Base-by-base conservation (phyloP, 495 filamentous ascomycete genomes). In the Aspergillus indologenus region DNA sequence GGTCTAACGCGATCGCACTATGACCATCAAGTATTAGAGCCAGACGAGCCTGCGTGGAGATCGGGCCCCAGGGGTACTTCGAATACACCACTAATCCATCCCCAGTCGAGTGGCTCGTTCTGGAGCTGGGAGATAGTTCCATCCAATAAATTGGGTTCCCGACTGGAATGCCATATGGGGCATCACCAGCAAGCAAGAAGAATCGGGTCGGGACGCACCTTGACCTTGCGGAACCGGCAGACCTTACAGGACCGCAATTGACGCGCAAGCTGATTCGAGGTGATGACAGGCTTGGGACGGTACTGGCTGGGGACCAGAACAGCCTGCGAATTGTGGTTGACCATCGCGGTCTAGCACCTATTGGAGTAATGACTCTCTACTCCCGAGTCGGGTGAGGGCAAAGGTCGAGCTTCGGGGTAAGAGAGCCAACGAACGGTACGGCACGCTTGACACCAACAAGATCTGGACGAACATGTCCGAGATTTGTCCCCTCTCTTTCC, bases 1-100 rank as follows among this genome's bases (percentile, higher is more conserved):
- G 76, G 76, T 52, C 73, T 75, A 22, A 79, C 69, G 44, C 76
- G 73, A 61, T 79, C 76, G 62, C 76, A 79, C 76, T 79, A 54
- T 54, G 24, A 51, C 14, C 46, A 45, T 53, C 42, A 50, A 51
- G 19, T 26, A 55, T 63, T 57, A 57, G 44, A 45, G 43, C 43
- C 23, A 26, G 45, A 21, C 11, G 7, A 17, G 15, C 31, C 29
- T 45, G 40, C 45, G 43, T 12, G n/a, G n/a, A n/a, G 18, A 21
- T 22, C 34, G 34, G n/a, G 34, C 34, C 34, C 34, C 34, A 40
- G 34, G 34, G 34, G 34, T 8, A 40, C 12, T 40, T 14, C 12
- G 12, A 40, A 8, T 7, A 29, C 4, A 29, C 34, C 34, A 40
- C 26, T 3, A 29, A 29, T n/a, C 26, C 9, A 14, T 11, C 12